Evolutionary conservation across 345 rosid species (phyloP).

Genomic region (Balakata baccata): DNA sequence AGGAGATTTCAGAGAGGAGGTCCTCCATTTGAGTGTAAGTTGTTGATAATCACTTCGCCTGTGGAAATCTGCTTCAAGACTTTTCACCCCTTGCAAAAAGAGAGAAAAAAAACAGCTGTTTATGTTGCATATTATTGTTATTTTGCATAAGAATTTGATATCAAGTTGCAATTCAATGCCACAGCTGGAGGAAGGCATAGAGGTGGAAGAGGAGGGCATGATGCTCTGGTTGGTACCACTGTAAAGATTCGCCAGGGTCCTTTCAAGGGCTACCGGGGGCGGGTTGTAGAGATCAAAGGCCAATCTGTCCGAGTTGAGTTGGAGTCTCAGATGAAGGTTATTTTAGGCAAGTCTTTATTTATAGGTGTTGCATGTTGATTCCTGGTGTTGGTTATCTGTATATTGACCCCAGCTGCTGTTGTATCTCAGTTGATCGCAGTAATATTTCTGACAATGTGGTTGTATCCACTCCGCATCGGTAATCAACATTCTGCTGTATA

Average conservation of each 20-base stretch:
- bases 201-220: slow-evolving; percentile 84
- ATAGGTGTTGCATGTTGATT: slow-evolving; percentile 4
- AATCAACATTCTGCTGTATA: slow-evolving; percentile 17
- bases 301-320: slow-evolving; percentile 76
- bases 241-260: slow-evolving; percentile 81
- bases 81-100: neutral
- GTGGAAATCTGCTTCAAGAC: neutral
- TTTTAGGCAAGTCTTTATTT: slow-evolving; percentile 61
- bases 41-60: slow-evolving; percentile 6
- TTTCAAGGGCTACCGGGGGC: slow-evolving; percentile 82
- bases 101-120: neutral
- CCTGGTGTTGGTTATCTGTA: slow-evolving; percentile 13
- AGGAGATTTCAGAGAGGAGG: slow-evolving; percentile 78
- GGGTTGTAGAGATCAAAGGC: slow-evolving; percentile 84
- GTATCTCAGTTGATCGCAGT: slow-evolving; percentile 67
- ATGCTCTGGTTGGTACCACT: slow-evolving; percentile 70
- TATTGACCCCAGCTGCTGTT: slow-evolving; percentile 22
- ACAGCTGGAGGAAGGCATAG: slow-evolving; percentile 83
- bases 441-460: slow-evolving; percentile 74
- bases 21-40: slow-evolving; percentile 61
- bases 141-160: neutral
- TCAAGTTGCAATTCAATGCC: slow-evolving; percentile 22
- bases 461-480: slow-evolving; percentile 72
- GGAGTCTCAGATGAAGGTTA: slow-evolving; percentile 87
- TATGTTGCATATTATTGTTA: neutral